Evolutionary conservation across 2,329 filamentous ascomycete species (phyloP).

Genomic region (Talaromyces marneffei): DNA sequence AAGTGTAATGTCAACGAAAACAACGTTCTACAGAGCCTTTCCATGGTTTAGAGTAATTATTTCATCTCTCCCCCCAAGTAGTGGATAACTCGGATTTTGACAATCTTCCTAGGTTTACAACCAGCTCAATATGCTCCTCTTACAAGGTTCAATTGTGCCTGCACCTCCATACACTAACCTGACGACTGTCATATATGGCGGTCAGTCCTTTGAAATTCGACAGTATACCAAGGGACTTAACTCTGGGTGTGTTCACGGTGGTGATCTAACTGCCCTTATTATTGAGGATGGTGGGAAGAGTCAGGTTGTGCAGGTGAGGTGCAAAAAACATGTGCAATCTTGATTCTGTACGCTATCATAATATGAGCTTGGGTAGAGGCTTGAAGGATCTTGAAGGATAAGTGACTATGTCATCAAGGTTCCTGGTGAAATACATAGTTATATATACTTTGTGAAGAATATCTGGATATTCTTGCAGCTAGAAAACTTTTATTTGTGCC

Average conservation of each 20-base stretch:
- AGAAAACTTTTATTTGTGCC: neutral
- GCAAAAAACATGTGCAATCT: constrained; percentile 27
- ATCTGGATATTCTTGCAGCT: neutral
- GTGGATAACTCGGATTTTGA: neutral
- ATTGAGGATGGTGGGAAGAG: constrained; percentile 54
- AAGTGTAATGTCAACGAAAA: constrained; percentile 88
- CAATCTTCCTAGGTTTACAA: constrained; percentile 44
- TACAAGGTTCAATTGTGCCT: neutral
- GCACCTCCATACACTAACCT: constrained; percentile 22
- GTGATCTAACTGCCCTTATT: constrained; percentile 68
- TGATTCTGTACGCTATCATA: neutral
- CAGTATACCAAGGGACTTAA: constrained; percentile 79
- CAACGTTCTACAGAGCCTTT: constrained; percentile 42
- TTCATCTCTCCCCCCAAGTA: neutral
- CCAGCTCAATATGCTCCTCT: constrained; percentile 26
- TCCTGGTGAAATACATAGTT: neutral
- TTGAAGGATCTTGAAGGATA: neutral
- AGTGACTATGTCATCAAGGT: neutral
- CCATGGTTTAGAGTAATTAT: constrained; percentile 58
- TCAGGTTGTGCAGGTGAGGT: constrained; percentile 38
- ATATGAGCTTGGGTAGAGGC: neutral
- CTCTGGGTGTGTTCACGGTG: constrained; percentile 71
- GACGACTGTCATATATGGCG: constrained; percentile 74
- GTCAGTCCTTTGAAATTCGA: constrained; percentile 60
- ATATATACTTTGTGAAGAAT: neutral